A percentile compares a stretch with the other conserved stretches of the same genome.
These are phyloP conservation scores for Cercospora sp. DNA, from an alignment of 2,329 filamentous ascomycete genomes.

Conservation along the genomic window DNA sequence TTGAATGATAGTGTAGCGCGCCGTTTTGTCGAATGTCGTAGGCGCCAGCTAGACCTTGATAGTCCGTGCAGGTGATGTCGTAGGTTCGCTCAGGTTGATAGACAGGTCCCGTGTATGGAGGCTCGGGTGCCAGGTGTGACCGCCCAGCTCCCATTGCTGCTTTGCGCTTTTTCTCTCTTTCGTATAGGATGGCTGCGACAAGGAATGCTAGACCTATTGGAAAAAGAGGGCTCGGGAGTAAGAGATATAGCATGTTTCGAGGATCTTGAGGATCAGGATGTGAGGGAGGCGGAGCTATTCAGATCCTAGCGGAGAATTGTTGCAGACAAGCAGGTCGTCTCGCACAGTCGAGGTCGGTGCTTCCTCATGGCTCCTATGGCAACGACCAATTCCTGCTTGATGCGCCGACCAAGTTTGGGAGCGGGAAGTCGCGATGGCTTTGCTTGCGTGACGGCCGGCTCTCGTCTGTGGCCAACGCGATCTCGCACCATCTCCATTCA, in stretches of 20 bases:
- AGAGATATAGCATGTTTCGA: neutral
- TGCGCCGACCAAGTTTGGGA: neutral
- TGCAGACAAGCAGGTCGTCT: neutral
- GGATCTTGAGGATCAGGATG: neutral
- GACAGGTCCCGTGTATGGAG: constrained; percentile 1
- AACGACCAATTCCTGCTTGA: neutral
- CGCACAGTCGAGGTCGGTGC: neutral
- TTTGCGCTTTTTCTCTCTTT: neutral
- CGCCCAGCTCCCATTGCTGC: neutral
- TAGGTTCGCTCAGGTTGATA: neutral
- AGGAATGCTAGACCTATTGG: neutral
- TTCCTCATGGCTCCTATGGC: neutral
- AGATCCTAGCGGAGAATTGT: neutral
- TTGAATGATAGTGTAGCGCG: neutral
- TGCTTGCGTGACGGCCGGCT: neutral
- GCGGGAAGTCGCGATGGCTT: neutral
- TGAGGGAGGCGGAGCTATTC: neutral
- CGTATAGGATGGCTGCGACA: neutral
- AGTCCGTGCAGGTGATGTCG: constrained; percentile 3
- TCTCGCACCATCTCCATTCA: constrained; percentile 4
- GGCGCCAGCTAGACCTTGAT: neutral
- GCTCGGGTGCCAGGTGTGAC: neutral
- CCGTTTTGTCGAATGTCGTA: constrained; percentile 8
- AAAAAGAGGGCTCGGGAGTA: neutral
- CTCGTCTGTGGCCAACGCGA: neutral